These are phyloP conservation scores for Ophiognomonia clavigignenti-juglandacearum DNA, from an alignment of 2,329 filamentous ascomycete species.

Conservation along the genomic window DNA sequence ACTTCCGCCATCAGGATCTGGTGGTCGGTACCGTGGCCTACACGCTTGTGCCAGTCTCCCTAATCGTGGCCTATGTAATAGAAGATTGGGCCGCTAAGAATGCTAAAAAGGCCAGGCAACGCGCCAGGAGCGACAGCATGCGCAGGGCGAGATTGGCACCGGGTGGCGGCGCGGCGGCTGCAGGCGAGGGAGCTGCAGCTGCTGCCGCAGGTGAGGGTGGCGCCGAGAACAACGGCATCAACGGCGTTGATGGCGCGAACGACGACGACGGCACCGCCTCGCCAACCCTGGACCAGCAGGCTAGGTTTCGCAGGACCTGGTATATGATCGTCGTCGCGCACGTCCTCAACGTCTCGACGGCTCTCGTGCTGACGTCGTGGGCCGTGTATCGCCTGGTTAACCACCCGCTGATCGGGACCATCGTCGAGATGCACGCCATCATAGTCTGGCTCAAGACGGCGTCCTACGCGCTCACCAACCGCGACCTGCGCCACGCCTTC, in stretches of 20 bases:
- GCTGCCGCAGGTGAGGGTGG: not conserved
- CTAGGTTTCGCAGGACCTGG: conserved; percentile 73
- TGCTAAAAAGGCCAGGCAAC: conserved; percentile 57
- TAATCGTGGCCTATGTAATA: conserved; percentile 86
- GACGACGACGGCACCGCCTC: conserved; percentile 47
- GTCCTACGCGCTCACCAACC: conserved; percentile 94
- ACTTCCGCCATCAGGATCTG: conserved; percentile 76
- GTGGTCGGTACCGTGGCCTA: conserved; percentile 74
- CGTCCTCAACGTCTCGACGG: conserved; percentile 75
- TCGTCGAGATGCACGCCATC: conserved; percentile 86
- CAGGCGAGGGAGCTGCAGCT: no score
- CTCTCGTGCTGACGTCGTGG: conserved; percentile 73
- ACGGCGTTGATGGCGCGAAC: conserved; percentile 33
- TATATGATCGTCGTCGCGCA: conserved; percentile 74
- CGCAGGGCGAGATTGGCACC: not conserved
- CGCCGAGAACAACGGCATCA: conserved; percentile 29
- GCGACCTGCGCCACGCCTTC: conserved; percentile 87
- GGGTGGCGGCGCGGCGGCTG: not conserved
- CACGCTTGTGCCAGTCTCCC: conserved; percentile 81
- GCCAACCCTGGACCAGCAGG: conserved; percentile 56
- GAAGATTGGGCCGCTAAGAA: conserved; percentile 78
- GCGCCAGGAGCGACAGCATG: not conserved
- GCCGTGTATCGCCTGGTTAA: conserved; percentile 89
- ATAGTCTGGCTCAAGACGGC: conserved; percentile 95
- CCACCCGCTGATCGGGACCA: conserved; percentile 87